A percentile compares a stretch with the other conserved stretches of the same genome.
phyloP scores from a whole-genome alignment of 2,329 filamentous ascomycete genomes.

The Colletotrichum endophyticum region DNA sequence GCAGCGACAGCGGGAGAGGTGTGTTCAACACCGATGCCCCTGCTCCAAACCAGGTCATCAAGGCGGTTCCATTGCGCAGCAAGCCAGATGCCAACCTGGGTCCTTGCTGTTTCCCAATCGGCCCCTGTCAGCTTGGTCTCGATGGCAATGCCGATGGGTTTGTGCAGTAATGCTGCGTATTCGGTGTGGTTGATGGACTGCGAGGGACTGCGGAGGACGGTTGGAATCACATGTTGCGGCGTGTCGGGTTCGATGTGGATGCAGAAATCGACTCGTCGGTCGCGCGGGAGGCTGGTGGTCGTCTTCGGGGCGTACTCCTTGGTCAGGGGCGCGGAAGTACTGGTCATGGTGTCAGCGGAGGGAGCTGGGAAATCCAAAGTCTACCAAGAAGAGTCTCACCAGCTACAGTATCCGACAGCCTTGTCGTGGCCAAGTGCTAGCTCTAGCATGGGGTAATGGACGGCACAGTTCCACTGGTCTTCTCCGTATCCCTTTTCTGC shows the following conservation, averaged over 20 bases:
- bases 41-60: background rate
- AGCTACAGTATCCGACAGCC: background rate
- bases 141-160: background rate
- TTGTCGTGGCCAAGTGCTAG: background rate
- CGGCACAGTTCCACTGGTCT: background rate
- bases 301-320: background rate
- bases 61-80: background rate
- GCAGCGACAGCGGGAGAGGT: background rate
- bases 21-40: background rate
- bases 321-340: background rate
- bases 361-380: background rate
- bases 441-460: background rate
- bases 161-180: background rate
- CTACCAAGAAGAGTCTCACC: background rate
- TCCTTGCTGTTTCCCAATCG: background rate
- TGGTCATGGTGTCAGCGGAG: background rate
- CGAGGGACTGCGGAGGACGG: background rate
- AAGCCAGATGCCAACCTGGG: background rate
- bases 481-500: background rate
- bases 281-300: background rate
- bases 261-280: background rate
- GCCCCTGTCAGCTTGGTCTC: background rate
- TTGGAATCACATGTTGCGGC: background rate
- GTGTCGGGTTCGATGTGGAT: background rate
- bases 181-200: background rate